These are phyloP conservation scores for Linum usitatissimum DNA, from an alignment of 345 rosid genomes.

Conservation along the genomic window DNA sequence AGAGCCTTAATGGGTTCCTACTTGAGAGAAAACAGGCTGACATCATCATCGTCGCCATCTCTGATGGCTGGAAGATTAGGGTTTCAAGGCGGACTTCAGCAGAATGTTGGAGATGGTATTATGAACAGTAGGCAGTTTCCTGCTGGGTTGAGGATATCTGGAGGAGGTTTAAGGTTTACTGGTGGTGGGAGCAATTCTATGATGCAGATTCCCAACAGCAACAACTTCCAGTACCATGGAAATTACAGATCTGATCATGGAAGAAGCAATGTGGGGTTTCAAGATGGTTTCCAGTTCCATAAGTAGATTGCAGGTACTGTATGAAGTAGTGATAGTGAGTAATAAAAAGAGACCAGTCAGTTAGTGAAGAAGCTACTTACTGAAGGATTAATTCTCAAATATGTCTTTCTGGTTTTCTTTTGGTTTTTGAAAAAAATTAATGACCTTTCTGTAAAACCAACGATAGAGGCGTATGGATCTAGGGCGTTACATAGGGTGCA, in stretches of 20 bases:
- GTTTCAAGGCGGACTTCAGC: slow-evolving; percentile 24
- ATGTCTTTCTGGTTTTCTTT: too few species aligned
- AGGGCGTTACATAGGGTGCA: too few species aligned
- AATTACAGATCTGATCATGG: slow-evolving; percentile 20
- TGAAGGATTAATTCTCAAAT: too few species aligned
- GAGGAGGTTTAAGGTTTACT: slow-evolving; percentile 26
- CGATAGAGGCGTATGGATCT: too few species aligned
- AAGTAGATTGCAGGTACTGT: too few species aligned
- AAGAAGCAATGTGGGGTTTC: slow-evolving; percentile 18
- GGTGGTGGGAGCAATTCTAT: slow-evolving; percentile 17
- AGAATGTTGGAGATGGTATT: slow-evolving; percentile 18
- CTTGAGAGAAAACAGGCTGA: slow-evolving; percentile 13
- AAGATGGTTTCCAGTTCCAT: slow-evolving; percentile 18
- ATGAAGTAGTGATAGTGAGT: too few species aligned
- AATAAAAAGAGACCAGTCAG: too few species aligned
- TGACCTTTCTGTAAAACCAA: too few species aligned
- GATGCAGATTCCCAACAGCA: slow-evolving; percentile 21
- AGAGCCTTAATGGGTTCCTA: slow-evolving; percentile 5
- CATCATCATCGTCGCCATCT: neutral
- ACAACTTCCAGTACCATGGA: slow-evolving; percentile 4
- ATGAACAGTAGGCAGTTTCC: slow-evolving; percentile 21
- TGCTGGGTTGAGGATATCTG: slow-evolving; percentile 24
- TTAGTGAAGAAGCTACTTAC: too few species aligned
- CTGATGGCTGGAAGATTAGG: slow-evolving; percentile 22
- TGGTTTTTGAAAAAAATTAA: too few species aligned